phyloP scores from a whole-genome alignment of 208 protist species.

The Trypanosoma theileri region DNA sequence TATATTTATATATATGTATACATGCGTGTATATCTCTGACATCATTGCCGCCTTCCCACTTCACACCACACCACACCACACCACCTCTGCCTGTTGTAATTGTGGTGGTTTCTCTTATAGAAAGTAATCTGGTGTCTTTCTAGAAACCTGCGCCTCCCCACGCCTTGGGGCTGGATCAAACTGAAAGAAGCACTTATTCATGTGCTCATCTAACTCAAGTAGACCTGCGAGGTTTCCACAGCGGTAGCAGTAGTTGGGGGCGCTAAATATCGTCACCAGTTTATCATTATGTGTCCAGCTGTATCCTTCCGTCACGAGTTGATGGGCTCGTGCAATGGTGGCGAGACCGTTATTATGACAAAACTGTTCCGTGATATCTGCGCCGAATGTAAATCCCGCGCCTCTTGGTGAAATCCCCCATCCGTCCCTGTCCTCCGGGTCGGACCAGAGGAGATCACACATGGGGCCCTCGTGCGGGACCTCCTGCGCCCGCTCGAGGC shows the following conservation, averaged over 20 bases:
- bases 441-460: conserved; percentile 99
- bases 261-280: conserved; percentile 99
- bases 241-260: conserved; percentile 99
- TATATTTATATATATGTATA: too few relatives aligned
- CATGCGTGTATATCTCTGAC: background rate
- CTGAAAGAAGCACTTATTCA: conserved; percentile 98
- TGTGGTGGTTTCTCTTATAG: conserved; percentile 57
- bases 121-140: conserved; percentile 98
- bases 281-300: conserved; percentile 97
- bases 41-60: background rate
- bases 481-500: conserved; percentile 96
- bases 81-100: background rate
- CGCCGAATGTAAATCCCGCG: conserved; percentile 98
- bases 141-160: conserved; percentile 97
- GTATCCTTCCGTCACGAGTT: conserved; percentile 98
- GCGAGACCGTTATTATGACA: conserved; percentile 98
- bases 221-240: conserved; percentile 97
- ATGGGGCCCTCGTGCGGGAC: conserved; percentile 99
- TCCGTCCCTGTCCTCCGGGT: conserved; percentile 95
- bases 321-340: conserved; percentile 96
- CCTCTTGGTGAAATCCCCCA: conserved; percentile 98
- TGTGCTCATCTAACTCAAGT: conserved; percentile 98
- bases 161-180: conserved; percentile 98
- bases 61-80: conserved; percentile 4
- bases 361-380: conserved; percentile 98